phyloP scores from a whole-genome alignment of 1,139 yeast species.

The Hansenula anomala region DNA sequence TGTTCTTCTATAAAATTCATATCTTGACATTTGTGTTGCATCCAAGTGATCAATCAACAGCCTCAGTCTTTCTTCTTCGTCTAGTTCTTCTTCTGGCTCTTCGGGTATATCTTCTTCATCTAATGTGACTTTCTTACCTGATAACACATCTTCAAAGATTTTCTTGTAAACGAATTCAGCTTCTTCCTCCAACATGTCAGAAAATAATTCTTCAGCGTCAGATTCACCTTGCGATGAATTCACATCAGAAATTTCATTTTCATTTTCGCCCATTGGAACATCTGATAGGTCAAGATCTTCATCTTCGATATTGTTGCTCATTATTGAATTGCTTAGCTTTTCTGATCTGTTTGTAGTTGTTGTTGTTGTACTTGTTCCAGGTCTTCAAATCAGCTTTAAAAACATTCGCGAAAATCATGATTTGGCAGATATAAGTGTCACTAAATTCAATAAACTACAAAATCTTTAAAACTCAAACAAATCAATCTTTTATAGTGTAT shows the following conservation, averaged over 20 bases:
- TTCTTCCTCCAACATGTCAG: slow-evolving; percentile 14
- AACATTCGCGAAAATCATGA: background rate
- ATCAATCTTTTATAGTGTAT: background rate
- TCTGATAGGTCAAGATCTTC: slow-evolving; percentile 22
- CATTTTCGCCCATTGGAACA: slow-evolving; percentile 20
- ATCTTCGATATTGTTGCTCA: slow-evolving; percentile 3
- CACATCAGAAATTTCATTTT: slow-evolving; percentile 4
- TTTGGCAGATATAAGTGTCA: background rate
- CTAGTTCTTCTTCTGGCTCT: slow-evolving; percentile 29
- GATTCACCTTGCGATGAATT: slow-evolving; percentile 16
- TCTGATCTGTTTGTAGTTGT: too few species aligned
- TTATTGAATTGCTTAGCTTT: too few species aligned
- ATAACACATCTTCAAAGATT: slow-evolving; percentile 12
- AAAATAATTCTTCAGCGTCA: slow-evolving; percentile 11
- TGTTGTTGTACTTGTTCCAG: background rate
- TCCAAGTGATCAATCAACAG: slow-evolving; percentile 69
- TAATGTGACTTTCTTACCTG: slow-evolving; percentile 12
- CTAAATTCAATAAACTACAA: background rate
- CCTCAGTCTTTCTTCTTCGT: slow-evolving; percentile 53
- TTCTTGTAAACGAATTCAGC: slow-evolving; percentile 11
- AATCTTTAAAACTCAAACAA: background rate
- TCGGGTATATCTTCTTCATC: slow-evolving; percentile 14
- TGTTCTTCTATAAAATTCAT: slow-evolving; percentile 83
- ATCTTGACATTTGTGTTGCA: slow-evolving; percentile 80
- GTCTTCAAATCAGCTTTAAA: too few species aligned